These are phyloP conservation scores for Annulohypoxylon bovei DNA, from an alignment of 495 filamentous ascomycete genomes.

Conservation along the genomic window DNA sequence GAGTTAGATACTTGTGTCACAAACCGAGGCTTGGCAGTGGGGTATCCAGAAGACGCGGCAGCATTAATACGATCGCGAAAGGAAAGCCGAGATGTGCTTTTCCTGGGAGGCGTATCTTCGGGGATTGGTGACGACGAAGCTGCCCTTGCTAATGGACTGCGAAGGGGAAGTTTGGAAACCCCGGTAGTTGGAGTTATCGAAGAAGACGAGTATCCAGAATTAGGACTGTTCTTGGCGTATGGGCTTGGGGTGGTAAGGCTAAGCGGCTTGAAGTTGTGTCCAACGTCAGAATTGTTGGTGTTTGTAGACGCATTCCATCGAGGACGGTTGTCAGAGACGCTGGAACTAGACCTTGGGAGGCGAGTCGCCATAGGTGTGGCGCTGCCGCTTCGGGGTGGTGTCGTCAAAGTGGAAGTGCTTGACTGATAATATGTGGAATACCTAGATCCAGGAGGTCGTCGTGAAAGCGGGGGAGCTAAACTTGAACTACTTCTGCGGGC, in stretches of 20 bases:
- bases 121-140: conserved; percentile 53
- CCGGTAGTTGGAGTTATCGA: conserved; percentile 51
- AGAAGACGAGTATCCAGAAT: conserved; percentile 49
- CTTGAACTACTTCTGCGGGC: conserved; percentile 44
- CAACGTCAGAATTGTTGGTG: conserved; percentile 70
- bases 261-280: conserved; percentile 75
- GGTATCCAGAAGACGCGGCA: conserved; percentile 50
- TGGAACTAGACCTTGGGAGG: conserved; percentile 59
- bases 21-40: conserved; percentile 52
- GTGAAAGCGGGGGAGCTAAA: conserved; percentile 42
- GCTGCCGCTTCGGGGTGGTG: conserved; percentile 59
- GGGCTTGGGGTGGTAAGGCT: conserved; percentile 70
- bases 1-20: conserved; percentile 40
- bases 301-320: conserved; percentile 84
- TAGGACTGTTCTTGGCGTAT: conserved; percentile 61
- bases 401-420: conserved; percentile 47
- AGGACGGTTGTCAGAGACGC: conserved; percentile 66
- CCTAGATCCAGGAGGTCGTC: conserved; percentile 44
- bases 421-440: conserved; percentile 50
- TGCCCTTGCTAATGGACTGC: conserved; percentile 57
- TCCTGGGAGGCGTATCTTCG: conserved; percentile 52
- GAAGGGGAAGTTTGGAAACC: conserved; percentile 57
- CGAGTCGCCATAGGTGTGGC: conserved; percentile 67
- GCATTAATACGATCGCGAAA: conserved; percentile 59
- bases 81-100: conserved; percentile 51